Base-by-base conservation (phyloP, 2,329 filamentous ascomycete genomes). In the Claviceps citrina region DNA sequence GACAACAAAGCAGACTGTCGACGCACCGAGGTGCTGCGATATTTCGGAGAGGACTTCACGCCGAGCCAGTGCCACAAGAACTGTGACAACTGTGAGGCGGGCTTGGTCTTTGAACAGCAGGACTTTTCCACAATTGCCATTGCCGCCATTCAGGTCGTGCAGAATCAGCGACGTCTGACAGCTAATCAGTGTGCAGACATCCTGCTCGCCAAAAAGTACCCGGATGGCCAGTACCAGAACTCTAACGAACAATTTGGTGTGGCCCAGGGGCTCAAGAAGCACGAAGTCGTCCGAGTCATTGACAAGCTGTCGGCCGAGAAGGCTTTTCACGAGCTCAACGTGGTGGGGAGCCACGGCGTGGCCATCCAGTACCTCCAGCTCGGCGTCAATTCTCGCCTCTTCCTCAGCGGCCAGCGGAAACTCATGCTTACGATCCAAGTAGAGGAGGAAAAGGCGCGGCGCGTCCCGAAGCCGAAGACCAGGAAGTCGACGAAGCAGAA, bases 41-140 rank as follows among this genome's bases (percentile, higher is more conserved):
- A 98, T 59, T 98, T 98, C 64, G 86, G 81, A 42, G 93, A 98
- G 58, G 67, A 68, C 1, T 98, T 96, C 55, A 64, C 73, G 38
- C 66, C 68, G 28, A 70, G 74, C 10, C 70, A 84, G 38, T 98
- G 91, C 60, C 66, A 76, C 36, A 68, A 72, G 38, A 72, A 70
- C 1, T 98, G 91, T 59, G 93, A 98, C 64, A 96, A 94, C 55
- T 98, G 91, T 67, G 76, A 71, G 47, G 83, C 78, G 3, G 76
- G 75, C 19, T 67, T 73, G 34, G 69, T 70, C 3, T 91, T 85
- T 51, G 77, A 86, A 49, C 67, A 71, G 38, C 70, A 76, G 43
- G 86, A 96, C 59, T 81, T 89, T 49, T 86, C 84, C 10, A 62
- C 77, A 13, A 75, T 83, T 51, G 89, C 87, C 6, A 62, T 72